phyloP scores from a whole-genome alignment of 192 early-diverging fungal genomes.

The Coemansia sp. region DNA sequence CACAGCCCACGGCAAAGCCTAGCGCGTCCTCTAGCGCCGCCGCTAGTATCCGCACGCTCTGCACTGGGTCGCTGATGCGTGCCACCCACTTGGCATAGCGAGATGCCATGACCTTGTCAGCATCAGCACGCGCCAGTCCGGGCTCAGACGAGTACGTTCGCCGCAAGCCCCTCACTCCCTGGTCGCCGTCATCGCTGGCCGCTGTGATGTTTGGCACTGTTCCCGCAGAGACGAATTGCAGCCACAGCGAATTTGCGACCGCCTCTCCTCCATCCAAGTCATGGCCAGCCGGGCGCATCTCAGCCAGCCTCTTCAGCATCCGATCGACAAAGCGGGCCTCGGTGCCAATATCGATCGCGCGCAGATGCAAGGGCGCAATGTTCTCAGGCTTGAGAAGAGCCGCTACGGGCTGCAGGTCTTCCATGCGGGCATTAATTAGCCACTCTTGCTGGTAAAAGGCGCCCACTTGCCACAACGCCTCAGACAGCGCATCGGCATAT shows the following conservation, averaged over 20 bases:
- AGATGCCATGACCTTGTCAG: constrained; percentile 12
- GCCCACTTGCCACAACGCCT: constrained; percentile 48
- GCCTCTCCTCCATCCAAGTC: neutral
- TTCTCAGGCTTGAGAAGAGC: constrained; percentile 22
- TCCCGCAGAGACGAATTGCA: constrained; percentile 32
- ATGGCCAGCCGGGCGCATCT: neutral
- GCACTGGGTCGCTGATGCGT: constrained; percentile 32
- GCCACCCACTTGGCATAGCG: constrained; percentile 54
- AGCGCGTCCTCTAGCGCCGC: constrained; percentile 39
- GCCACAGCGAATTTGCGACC: constrained; percentile 20
- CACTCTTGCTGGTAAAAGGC: constrained; percentile 48
- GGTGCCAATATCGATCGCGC: constrained; percentile 37
- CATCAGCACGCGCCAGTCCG: neutral
- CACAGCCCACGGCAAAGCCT: neutral
- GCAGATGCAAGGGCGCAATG: constrained; percentile 40
- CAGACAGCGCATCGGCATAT: constrained; percentile 42
- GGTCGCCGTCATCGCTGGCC: neutral
- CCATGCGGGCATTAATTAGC: constrained; percentile 32
- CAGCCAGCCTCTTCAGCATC: constrained; percentile 20
- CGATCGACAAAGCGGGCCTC: constrained; percentile 22
- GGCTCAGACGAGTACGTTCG: neutral
- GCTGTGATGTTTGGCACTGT: neutral
- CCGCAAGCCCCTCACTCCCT: neutral
- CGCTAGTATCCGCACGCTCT: constrained; percentile 36
- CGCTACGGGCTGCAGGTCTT: neutral